A percentile compares a stretch with the other conserved stretches of the same genome.
Evolutionary conservation across 495 filamentous ascomycete species (phyloP).

Genomic region (Chaetomidium leptoderma): DNA sequence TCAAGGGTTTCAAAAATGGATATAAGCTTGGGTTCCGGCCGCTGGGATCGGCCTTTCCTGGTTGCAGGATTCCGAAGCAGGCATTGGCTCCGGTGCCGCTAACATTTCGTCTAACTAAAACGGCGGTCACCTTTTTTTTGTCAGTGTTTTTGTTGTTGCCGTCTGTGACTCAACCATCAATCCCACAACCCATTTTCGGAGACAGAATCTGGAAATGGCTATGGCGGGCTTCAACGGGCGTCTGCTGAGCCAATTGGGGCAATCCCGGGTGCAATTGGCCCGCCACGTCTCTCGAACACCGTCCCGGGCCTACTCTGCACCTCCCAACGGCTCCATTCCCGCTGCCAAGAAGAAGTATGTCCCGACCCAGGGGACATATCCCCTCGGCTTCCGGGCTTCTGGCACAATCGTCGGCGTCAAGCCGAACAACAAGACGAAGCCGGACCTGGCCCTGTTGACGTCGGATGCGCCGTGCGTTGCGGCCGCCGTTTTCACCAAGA

Average conservation of each 20-base stretch:
- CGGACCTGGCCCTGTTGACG: constrained; percentile 82
- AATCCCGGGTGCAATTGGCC: constrained; percentile 27
- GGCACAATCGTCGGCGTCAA: constrained; percentile 93
- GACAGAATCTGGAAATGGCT: constrained; percentile 10
- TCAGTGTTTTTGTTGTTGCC: not conserved
- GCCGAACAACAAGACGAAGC: constrained; percentile 77
- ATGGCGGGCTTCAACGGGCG: constrained; percentile 28
- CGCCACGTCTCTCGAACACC: constrained; percentile 8
- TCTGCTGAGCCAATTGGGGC: constrained; percentile 30
- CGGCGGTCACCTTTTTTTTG: constrained; percentile 7
- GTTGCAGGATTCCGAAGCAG: not conserved
- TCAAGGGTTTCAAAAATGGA: not conserved
- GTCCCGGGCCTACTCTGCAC: constrained; percentile 54
- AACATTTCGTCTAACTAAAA: constrained; percentile 1
- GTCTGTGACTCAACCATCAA: constrained; percentile 2
- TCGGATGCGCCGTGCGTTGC: constrained; percentile 88
- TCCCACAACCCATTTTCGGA: not conserved
- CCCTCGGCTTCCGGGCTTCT: constrained; percentile 81
- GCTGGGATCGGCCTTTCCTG: not conserved
- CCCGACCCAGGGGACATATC: constrained; percentile 78
- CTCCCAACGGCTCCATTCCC: constrained; percentile 59
- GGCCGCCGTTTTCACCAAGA: constrained; percentile 94
- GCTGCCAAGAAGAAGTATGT: constrained; percentile 80
- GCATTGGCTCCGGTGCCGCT: constrained; percentile 24
- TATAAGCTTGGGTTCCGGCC: not conserved